These are phyloP conservation scores for Clitocybe nebularis DNA, from an alignment of 1,284 basidiomycete species.

Conservation along the genomic window DNA sequence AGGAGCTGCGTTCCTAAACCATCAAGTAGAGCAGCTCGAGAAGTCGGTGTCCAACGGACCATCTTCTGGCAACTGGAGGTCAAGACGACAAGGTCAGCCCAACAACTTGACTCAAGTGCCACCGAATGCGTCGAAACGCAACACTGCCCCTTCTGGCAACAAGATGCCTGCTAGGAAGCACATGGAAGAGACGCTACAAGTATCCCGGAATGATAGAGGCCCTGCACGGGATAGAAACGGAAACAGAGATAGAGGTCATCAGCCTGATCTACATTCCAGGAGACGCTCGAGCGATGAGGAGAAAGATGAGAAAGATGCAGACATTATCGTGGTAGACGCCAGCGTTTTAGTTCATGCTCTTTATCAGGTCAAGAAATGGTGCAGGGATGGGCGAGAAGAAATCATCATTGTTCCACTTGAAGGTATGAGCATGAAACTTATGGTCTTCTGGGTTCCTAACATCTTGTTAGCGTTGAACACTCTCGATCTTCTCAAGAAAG, in stretches of 20 bases:
- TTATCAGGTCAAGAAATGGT: slow-evolving; percentile 80
- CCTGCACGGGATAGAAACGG: slow-evolving; percentile 16
- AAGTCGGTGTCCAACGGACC: slow-evolving; percentile 59
- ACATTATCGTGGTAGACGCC: slow-evolving; percentile 79
- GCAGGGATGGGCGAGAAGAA: slow-evolving; percentile 64
- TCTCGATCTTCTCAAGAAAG: slow-evolving; percentile 92
- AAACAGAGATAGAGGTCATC: slow-evolving; percentile 14
- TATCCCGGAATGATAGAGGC: slow-evolving; percentile 24
- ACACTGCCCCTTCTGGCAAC: slow-evolving; percentile 22
- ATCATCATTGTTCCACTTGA: slow-evolving; percentile 82
- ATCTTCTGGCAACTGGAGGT: slow-evolving; percentile 57
- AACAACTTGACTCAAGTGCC: slow-evolving; percentile 3
- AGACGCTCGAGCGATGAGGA: slow-evolving; percentile 35
- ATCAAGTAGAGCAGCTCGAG: slow-evolving; percentile 81
- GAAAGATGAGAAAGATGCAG: slow-evolving; percentile 51
- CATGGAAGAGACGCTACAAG: slow-evolving; percentile 24
- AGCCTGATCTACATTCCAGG: slow-evolving; percentile 15
- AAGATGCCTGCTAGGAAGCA: slow-evolving; percentile 33
- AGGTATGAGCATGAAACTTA: slow-evolving; percentile 41
- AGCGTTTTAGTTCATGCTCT: slow-evolving; percentile 85
- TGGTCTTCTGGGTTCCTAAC: not conserved
- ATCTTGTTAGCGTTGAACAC: slow-evolving; percentile 36
- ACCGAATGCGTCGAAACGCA: slow-evolving; percentile 11
- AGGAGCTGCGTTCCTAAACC: slow-evolving; percentile 77
- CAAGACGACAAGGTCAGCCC: slow-evolving; percentile 28